Conservation (phyloP, 2,329 filamentous ascomycete genomes). For the Fusarium guadeloupense region DNA sequence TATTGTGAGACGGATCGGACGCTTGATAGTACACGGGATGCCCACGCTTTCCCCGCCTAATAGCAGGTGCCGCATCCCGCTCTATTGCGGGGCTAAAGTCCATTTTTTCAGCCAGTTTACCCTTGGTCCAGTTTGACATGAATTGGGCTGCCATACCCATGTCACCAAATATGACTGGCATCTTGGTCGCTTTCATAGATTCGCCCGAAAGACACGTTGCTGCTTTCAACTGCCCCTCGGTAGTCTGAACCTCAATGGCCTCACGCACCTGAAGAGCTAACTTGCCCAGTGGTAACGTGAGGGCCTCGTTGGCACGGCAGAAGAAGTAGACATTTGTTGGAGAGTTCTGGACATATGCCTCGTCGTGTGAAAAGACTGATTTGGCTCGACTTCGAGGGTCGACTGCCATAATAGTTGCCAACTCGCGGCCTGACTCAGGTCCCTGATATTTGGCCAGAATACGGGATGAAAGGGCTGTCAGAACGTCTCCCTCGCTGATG, state of each 20-base stretch:
- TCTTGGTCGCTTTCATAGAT: constrained; percentile 15
- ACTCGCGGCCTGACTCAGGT: neutral
- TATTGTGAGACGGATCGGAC: constrained; percentile 14
- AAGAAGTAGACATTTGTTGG: constrained; percentile 16
- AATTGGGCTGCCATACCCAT: constrained; percentile 22
- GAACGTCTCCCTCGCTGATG: constrained; percentile 9
- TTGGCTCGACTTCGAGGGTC: constrained; percentile 17
- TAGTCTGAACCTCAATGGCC: constrained; percentile 22
- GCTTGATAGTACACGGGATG: constrained; percentile 29
- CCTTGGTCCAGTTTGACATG: constrained; percentile 36
- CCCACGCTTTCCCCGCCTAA: neutral
- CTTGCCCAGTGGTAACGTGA: constrained; percentile 12
- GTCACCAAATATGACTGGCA: constrained; percentile 16
- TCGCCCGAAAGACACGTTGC: constrained; percentile 4
- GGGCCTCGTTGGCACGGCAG: neutral
- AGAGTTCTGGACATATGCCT: constrained; percentile 19
- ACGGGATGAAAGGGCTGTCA: constrained; percentile 7
- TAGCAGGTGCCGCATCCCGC: neutral
- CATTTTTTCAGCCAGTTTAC: constrained; percentile 14
- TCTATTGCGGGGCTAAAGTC: constrained; percentile 26
- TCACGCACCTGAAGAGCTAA: constrained; percentile 21
- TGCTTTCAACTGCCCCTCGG: constrained; percentile 32
- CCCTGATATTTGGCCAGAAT: constrained; percentile 11
- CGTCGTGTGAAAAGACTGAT: constrained; percentile 2
- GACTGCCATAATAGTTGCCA: constrained; percentile 16